These are phyloP conservation scores for Populus hybrid DNA, from an alignment of 441 rosid species.

Conservation along the genomic window DNA sequence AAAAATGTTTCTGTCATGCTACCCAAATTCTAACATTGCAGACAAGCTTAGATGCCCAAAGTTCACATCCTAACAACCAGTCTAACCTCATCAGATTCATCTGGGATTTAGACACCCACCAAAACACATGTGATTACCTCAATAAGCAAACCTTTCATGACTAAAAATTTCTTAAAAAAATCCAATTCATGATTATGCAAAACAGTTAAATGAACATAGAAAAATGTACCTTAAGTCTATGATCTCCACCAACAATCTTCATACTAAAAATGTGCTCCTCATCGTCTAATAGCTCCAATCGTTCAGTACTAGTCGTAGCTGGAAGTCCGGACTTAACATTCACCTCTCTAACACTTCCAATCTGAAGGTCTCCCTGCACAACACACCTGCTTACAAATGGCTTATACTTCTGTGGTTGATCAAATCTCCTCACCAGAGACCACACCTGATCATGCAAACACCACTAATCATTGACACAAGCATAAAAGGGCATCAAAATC, in stretches of 20 bases:
- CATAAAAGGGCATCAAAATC: background rate
- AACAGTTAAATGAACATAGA: background rate
- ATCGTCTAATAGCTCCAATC: constrained; percentile 71
- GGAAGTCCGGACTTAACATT: constrained; percentile 62
- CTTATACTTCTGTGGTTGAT: constrained; percentile 83
- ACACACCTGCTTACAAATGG: constrained; percentile 89
- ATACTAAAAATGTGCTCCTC: constrained; percentile 75
- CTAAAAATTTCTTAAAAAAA: constrained; percentile 6
- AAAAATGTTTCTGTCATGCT: background rate
- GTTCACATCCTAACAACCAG: background rate
- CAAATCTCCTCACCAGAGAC: constrained; percentile 88
- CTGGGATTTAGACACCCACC: background rate
- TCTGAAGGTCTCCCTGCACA: constrained; percentile 63
- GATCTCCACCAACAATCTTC: constrained; percentile 83
- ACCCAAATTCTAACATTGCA: background rate
- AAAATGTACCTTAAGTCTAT: constrained; percentile 61
- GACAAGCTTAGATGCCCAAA: background rate
- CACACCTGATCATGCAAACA: constrained; percentile 42
- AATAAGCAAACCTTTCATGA: background rate
- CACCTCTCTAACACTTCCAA: constrained; percentile 51
- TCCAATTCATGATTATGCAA: background rate
- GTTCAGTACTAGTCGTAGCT: constrained; percentile 79
- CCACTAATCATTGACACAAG: background rate
- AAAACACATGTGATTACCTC: background rate
- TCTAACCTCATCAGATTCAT: background rate